These are phyloP conservation scores for Apiotrichum veenhuisii DNA, from an alignment of 1,284 basidiomycete genomes.

Conservation along the genomic window DNA sequence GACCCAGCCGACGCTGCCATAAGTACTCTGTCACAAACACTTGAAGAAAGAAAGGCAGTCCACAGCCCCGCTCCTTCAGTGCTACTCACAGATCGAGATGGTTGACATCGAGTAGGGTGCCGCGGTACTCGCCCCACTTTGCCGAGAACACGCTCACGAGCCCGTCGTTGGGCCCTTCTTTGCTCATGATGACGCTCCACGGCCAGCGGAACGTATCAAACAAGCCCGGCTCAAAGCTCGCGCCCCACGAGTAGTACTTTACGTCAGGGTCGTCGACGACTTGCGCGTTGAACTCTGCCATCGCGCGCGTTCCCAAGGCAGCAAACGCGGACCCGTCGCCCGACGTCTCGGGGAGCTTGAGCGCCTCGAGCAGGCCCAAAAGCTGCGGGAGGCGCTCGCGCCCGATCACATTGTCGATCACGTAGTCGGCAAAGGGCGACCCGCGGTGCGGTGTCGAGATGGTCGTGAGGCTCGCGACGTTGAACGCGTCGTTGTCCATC, in stretches of 20 bases:
- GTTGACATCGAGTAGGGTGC: slow-evolving; percentile 83
- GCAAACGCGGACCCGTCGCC: slow-evolving; percentile 89
- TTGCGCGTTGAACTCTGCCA: slow-evolving; percentile 81
- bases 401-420: slow-evolving; percentile 73
- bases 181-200: slow-evolving; percentile 75
- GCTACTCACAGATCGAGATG: slow-evolving; percentile 74
- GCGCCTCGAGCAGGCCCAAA: slow-evolving; percentile 57
- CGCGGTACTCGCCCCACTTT: slow-evolving; percentile 70
- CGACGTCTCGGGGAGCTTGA: slow-evolving; percentile 66
- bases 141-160: slow-evolving; percentile 86
- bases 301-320: slow-evolving; percentile 75
- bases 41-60: not conserved
- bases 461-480: slow-evolving; percentile 80
- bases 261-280: slow-evolving; percentile 73
- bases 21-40: too few relatives aligned
- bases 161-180: slow-evolving; percentile 92
- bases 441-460: slow-evolving; percentile 87
- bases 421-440: slow-evolving; percentile 88
- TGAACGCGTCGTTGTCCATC: slow-evolving; percentile 48
- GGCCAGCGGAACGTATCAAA: slow-evolving; percentile 84
- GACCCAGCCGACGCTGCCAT: slow-evolving; percentile 51
- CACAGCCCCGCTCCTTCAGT: not conserved
- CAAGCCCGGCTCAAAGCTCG: slow-evolving; percentile 77
- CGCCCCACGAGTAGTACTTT: slow-evolving; percentile 90
- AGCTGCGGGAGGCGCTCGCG: slow-evolving; percentile 52